These are phyloP conservation scores for Monascus purpureus DNA, from an alignment of 495 filamentous ascomycete genomes.

Conservation along the genomic window DNA sequence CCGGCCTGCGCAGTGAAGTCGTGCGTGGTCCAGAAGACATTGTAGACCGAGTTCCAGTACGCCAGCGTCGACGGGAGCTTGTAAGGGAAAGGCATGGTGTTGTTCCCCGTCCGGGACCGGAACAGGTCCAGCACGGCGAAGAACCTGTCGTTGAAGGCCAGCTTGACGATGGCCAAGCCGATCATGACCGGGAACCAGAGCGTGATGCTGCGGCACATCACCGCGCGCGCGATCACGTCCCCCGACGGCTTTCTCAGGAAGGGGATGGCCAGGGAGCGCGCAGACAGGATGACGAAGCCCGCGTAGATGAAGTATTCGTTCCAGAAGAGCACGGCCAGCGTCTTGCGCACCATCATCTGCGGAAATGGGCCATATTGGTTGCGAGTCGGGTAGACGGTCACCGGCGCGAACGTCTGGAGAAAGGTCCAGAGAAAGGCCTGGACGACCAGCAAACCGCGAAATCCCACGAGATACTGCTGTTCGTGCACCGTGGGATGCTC, in stretches of 20 bases:
- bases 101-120: too few relatives aligned
- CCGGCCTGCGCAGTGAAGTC: too few relatives aligned
- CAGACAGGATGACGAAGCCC: conserved; percentile 20
- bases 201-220: conserved; percentile 25
- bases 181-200: conserved; percentile 19
- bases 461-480: conserved; percentile 15
- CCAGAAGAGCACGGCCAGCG: conserved; percentile 20
- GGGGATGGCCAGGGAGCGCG: conserved; percentile 17
- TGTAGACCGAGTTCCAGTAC: too few relatives aligned
- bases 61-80: too few relatives aligned
- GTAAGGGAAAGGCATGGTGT: too few relatives aligned
- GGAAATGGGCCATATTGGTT: conserved; percentile 11
- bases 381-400: conserved; percentile 10
- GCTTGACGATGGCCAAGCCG: conserved; percentile 12
- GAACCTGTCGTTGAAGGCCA: too few relatives aligned
- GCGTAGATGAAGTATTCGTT: conserved; percentile 21
- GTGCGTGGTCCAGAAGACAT: too few relatives aligned
- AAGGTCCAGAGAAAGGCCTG: conserved; percentile 22
- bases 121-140: too few relatives aligned
- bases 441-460: conserved; percentile 18
- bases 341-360: conserved; percentile 17
- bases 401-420: conserved; percentile 17
- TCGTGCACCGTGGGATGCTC: too few relatives aligned
- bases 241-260: conserved; percentile 14
- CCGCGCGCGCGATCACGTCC: conserved; percentile 16